Percentiles rank a stretch among this genome's conserved stretches.
Evolutionary conservation across 345 rosid species (phyloP).

Genomic region (Sisymbrium altissimum): DNA sequence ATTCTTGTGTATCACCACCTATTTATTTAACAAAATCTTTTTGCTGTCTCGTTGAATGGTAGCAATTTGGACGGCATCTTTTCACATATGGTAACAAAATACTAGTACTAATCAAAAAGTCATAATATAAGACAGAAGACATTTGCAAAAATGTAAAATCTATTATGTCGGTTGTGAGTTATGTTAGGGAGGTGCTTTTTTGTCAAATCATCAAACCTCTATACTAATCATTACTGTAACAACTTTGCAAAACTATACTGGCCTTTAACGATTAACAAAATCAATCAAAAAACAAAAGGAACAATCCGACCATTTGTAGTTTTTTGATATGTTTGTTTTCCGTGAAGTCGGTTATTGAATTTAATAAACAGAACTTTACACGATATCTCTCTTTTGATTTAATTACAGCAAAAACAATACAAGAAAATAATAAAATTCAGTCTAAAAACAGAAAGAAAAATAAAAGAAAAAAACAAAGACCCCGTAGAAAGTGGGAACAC

Average conservation of each 20-base stretch:
- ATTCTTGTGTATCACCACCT: background rate
- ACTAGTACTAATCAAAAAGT: background rate
- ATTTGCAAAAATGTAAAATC: background rate
- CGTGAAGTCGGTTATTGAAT: background rate
- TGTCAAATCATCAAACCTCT: conserved; percentile 11
- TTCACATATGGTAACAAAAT: background rate
- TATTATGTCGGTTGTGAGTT: conserved; percentile 32
- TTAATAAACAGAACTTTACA: conserved; percentile 8
- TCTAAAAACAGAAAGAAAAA: conserved; percentile 2
- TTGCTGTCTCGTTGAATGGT: background rate
- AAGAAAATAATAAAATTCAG: background rate
- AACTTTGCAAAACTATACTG: conserved; percentile 8
- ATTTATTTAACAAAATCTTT: background rate
- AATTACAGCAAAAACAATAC: background rate
- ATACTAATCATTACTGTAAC: conserved; percentile 18
- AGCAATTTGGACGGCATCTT: conserved; percentile 1
- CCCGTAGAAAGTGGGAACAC: conserved; percentile 35
- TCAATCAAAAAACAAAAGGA: conserved; percentile 20
- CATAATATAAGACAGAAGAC: background rate
- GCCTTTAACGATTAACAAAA: conserved; percentile 1
- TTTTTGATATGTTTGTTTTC: background rate
- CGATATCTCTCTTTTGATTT: conserved; percentile 9
- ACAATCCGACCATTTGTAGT: background rate
- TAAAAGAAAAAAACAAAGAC: background rate
- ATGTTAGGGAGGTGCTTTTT: conserved; percentile 1